Conservation (phyloP, 495 filamentous ascomycete genomes). For the Daldinia loculata region DNA sequence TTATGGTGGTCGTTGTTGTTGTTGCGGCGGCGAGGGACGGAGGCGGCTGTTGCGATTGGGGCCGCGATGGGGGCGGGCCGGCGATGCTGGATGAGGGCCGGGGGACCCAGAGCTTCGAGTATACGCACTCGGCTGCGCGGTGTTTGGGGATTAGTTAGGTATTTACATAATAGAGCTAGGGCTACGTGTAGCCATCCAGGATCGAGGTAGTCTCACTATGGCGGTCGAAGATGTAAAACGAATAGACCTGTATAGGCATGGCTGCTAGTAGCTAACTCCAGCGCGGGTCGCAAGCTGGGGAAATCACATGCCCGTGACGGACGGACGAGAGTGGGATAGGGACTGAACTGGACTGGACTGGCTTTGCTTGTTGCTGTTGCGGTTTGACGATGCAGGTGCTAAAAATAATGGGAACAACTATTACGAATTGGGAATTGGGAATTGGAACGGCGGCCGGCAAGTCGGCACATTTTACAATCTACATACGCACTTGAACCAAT, state of each 20-base stretch:
- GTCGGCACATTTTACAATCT: conserved; percentile 33
- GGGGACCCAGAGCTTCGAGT: conserved; percentile 79
- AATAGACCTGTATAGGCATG: conserved; percentile 85
- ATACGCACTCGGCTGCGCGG: conserved; percentile 87
- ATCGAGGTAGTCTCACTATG: conserved; percentile 71
- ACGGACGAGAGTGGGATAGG: background rate
- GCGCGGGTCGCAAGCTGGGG: conserved; percentile 32
- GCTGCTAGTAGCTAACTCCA: conserved; percentile 33
- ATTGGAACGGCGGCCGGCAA: conserved; percentile 26
- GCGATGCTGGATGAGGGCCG: conserved; percentile 27
- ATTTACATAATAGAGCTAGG: background rate
- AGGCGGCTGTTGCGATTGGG: conserved; percentile 29
- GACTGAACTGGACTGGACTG: background rate
- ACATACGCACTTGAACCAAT: conserved; percentile 13
- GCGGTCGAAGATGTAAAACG: conserved; percentile 98
- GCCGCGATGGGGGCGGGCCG: conserved; percentile 25
- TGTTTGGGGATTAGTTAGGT: conserved; percentile 30
- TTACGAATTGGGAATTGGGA: too few species aligned
- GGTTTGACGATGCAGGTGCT: conserved; percentile 15
- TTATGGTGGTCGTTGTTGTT: conserved; percentile 1
- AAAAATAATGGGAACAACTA: conserved; percentile 38
- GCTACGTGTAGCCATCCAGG: too few species aligned
- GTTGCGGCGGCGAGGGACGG: conserved; percentile 24
- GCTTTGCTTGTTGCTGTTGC: background rate
- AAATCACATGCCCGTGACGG: conserved; percentile 44